Percentiles rank a stretch among this genome's conserved stretches.
phyloP scores from a whole-genome alignment of 176 grass and related monocot species.

The Oryza australiensis region DNA sequence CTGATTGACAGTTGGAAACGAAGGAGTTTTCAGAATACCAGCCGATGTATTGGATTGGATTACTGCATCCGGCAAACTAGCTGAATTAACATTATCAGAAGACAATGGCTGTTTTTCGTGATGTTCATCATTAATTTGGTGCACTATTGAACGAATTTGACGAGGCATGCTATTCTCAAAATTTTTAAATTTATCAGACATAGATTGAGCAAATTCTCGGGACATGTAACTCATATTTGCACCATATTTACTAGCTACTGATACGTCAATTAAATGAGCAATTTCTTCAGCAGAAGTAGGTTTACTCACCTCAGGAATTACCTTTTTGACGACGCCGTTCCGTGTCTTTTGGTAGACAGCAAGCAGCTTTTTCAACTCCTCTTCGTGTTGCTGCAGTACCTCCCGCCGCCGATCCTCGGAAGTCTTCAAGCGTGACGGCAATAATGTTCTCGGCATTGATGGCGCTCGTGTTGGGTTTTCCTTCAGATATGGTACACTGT shows the following conservation, averaged over 20 bases:
- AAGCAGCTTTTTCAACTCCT: too few species aligned
- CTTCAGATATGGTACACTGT: too few species aligned
- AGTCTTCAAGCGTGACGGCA: too few species aligned
- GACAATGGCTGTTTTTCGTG: neutral
- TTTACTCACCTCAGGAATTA: neutral
- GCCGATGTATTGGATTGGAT: neutral
- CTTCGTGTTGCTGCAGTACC: too few species aligned
- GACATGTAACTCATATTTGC: neutral
- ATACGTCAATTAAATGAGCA: neutral
- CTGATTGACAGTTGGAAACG: too few species aligned
- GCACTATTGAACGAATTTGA: neutral
- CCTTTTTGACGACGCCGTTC: too few species aligned
- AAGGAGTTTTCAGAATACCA: neutral
- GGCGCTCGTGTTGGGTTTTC: too few species aligned
- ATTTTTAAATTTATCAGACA: neutral
- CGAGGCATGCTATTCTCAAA: neutral
- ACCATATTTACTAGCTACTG: conserved; percentile 3
- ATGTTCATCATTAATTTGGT: neutral
- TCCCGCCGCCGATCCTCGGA: too few species aligned
- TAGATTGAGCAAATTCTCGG: neutral
- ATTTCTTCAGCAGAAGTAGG: neutral
- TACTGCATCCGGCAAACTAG: neutral
- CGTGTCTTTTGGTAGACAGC: too few species aligned
- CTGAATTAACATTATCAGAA: neutral
- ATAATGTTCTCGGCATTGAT: too few species aligned